Percentiles rank a stretch among this genome's conserved stretches.
Conservation (phyloP, 108 stramenopile genomes). For the Skeletonema menzelii region DNA sequence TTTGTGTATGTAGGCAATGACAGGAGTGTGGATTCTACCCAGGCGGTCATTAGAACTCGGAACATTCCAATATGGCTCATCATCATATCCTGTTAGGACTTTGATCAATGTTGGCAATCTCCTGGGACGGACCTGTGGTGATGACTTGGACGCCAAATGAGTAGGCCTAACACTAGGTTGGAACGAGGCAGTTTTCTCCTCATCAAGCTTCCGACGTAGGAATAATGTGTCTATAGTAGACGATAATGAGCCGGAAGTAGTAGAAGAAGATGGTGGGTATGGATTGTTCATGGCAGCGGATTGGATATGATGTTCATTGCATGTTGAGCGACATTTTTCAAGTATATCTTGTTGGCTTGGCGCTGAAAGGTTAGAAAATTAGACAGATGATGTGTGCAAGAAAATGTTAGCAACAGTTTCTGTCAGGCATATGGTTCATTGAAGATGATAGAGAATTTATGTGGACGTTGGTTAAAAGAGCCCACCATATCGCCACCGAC, state of each 20-base stretch:
- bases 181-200: neutral
- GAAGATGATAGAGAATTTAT: neutral
- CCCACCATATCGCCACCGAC: neutral
- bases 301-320: neutral
- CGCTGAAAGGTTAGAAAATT: neutral
- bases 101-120: slow-evolving; percentile 45
- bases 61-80: slow-evolving; percentile 27
- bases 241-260: neutral
- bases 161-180: neutral
- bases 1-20: slow-evolving; percentile 29
- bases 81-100: slow-evolving; percentile 44
- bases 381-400: neutral
- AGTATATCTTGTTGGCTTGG: neutral
- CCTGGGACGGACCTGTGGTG: slow-evolving; percentile 26
- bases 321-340: neutral
- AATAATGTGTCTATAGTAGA: neutral
- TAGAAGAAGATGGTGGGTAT: neutral
- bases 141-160: neutral
- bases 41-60: neutral
- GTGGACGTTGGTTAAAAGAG: neutral
- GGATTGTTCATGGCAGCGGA: neutral
- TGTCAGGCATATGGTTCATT: neutral
- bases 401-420: neutral
- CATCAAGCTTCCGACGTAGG: neutral
- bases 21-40: slow-evolving; percentile 4